phyloP scores from a whole-genome alignment of 345 rosid species.

The Bruguiera parviflora region DNA sequence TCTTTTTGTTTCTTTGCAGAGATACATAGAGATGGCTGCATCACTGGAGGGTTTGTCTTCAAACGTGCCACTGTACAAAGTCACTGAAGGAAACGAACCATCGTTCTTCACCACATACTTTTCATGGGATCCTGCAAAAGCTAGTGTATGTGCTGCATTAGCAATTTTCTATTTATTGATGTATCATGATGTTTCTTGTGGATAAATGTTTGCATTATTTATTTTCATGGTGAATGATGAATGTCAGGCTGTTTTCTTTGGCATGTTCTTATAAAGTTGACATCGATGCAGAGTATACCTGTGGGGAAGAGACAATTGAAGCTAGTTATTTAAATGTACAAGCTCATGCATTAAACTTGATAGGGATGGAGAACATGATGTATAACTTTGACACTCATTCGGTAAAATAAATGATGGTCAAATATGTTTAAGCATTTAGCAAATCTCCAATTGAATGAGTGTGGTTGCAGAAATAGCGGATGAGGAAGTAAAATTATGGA shows the following conservation, averaged over 20 bases:
- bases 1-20: constrained; percentile 47
- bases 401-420: no score
- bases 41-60: constrained; percentile 80
- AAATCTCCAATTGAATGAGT: no score
- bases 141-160: constrained; percentile 49
- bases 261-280: background rate
- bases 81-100: constrained; percentile 96
- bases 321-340: background rate
- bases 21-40: constrained; percentile 71
- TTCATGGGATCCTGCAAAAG: constrained; percentile 83
- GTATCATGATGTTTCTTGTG: background rate
- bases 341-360: background rate
- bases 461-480: no score
- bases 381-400: no score
- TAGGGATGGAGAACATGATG: no score
- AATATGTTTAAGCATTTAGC: no score
- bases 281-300: background rate
- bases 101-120: constrained; percentile 86
- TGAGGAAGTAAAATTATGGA: no score
- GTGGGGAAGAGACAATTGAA: background rate
- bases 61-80: constrained; percentile 81
- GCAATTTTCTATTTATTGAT: background rate
- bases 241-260: background rate
- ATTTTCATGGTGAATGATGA: background rate
- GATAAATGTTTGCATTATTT: background rate